Evolutionary conservation across 805 yeast genomes (phyloP).

Genomic region (Isabelozyma rhagii): DNA sequence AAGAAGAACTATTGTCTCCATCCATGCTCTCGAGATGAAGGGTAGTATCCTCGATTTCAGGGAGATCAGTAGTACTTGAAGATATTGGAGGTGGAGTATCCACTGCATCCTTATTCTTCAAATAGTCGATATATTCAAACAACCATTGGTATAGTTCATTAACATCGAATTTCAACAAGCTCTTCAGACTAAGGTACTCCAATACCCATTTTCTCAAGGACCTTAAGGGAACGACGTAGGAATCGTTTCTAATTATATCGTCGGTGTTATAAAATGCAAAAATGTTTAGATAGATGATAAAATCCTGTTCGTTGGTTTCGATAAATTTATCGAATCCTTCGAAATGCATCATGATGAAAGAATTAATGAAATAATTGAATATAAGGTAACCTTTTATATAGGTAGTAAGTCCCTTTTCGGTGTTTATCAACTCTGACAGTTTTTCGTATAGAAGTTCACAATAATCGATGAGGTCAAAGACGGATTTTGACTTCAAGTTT

Average conservation of each 20-base stretch:
- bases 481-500: constrained; percentile 24
- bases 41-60: neutral
- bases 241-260: constrained; percentile 17
- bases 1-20: neutral
- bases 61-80: neutral
- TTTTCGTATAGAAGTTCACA: constrained; percentile 37
- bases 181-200: constrained; percentile 25
- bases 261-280: constrained; percentile 38
- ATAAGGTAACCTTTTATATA: constrained; percentile 39
- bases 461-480: constrained; percentile 40
- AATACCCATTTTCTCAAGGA: constrained; percentile 20
- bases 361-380: constrained; percentile 41
- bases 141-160: constrained; percentile 36
- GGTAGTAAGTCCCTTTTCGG: constrained; percentile 14
- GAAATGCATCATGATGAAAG: constrained; percentile 40
- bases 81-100: neutral
- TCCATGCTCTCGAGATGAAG: neutral
- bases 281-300: constrained; percentile 39
- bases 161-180: constrained; percentile 31
- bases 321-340: constrained; percentile 40
- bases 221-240: constrained; percentile 16
- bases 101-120: constrained; percentile 23
- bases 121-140: constrained; percentile 35
- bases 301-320: constrained; percentile 33
- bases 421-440: constrained; percentile 11